phyloP scores from a whole-genome alignment of 225 moss, liverwort and hornwort species.

The Asterella californica region DNA sequence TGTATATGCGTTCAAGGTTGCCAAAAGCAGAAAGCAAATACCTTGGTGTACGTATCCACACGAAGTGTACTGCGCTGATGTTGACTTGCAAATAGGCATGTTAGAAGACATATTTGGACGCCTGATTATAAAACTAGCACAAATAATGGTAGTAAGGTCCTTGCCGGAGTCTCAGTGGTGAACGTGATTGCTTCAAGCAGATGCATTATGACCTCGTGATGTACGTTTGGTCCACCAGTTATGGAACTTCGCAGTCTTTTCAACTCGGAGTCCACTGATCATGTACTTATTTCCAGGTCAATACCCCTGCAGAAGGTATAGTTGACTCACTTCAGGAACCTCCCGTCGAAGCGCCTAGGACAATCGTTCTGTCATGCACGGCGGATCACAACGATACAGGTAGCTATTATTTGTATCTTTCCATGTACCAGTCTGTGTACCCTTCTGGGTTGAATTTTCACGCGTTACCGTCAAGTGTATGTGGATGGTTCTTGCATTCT shows the following conservation, averaged over 20 bases:
- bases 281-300: conserved; percentile 8
- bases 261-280: neutral
- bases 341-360: neutral
- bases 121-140: neutral
- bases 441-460: too few relatives aligned
- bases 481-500: too few relatives aligned
- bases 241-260: neutral
- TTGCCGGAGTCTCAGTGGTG: neutral
- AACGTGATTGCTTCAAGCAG: neutral
- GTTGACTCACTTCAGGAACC: neutral
- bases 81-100: neutral
- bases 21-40: too few relatives aligned
- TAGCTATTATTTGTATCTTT: neutral
- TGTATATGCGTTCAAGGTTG: too few relatives aligned
- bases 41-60: too few relatives aligned
- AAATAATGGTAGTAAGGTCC: neutral
- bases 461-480: too few relatives aligned
- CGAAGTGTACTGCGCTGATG: neutral
- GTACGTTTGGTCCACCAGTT: neutral
- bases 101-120: neutral
- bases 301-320: neutral
- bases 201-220: neutral
- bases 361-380: neutral
- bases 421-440: too few relatives aligned
- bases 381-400: conserved; percentile 5